Evolutionary conservation across 2,329 filamentous ascomycete species (phyloP).

Genomic region (Diaporthe citriasiana): DNA sequence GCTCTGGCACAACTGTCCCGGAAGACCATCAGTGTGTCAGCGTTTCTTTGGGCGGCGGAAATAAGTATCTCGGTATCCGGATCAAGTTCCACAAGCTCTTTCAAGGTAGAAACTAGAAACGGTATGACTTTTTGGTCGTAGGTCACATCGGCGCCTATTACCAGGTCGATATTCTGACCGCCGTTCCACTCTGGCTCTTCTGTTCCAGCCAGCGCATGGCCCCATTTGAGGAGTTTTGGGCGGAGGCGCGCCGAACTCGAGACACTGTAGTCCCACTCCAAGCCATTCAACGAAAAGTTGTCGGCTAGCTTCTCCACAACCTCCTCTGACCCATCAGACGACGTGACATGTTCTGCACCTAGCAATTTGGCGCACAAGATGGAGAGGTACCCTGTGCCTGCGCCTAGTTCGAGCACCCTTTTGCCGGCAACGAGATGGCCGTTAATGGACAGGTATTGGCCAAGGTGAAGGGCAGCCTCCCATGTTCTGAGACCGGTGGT

Average conservation of each 20-base stretch:
- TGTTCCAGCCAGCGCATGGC: constrained; percentile 68
- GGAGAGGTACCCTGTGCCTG: constrained; percentile 82
- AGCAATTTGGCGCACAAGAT: constrained; percentile 81
- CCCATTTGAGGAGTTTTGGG: constrained; percentile 75
- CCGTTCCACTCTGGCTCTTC: constrained; percentile 69
- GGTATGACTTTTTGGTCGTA: constrained; percentile 78
- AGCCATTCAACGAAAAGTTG: constrained; percentile 77
- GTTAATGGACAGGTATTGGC: constrained; percentile 73
- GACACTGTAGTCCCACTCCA: constrained; percentile 57
- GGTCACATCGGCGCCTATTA: constrained; percentile 84
- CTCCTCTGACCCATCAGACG: constrained; percentile 81
- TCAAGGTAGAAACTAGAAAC: constrained; percentile 74
- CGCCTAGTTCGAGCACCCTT: constrained; percentile 78
- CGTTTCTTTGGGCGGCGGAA: constrained; percentile 78
- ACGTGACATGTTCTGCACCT: constrained; percentile 69
- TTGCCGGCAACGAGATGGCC: constrained; percentile 63
- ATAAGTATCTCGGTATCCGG: constrained; percentile 73
- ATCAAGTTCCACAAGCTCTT: constrained; percentile 71
- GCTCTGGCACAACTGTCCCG: constrained; percentile 23
- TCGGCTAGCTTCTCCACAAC: constrained; percentile 77
- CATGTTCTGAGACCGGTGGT: constrained; percentile 85
- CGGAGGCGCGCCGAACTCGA: constrained; percentile 57
- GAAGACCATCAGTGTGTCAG: constrained; percentile 23
- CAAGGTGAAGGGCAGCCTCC: constrained; percentile 84
- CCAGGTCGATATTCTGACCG: constrained; percentile 67